These are phyloP conservation scores for Xylariaceae sp. DNA, from an alignment of 2,329 filamentous ascomycete species.

Conservation along the genomic window DNA sequence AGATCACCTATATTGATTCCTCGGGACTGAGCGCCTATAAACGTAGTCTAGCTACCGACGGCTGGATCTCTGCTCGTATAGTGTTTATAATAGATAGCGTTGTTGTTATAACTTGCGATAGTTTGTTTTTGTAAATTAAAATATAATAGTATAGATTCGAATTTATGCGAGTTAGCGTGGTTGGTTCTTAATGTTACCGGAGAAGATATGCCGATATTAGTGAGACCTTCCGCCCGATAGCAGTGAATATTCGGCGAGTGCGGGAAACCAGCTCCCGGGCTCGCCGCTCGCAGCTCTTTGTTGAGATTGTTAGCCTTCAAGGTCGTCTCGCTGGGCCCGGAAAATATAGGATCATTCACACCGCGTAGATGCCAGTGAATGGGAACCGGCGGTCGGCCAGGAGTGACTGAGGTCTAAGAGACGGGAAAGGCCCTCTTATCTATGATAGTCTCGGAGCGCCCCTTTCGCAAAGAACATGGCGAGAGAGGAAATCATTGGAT, in stretches of 20 bases:
- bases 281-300: neutral
- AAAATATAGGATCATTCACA: neutral
- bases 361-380: neutral
- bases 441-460: too few relatives aligned
- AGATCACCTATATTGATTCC: neutral
- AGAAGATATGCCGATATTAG: conserved; percentile 4
- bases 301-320: neutral
- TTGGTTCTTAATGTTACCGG: neutral
- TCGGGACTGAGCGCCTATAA: neutral
- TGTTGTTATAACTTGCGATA: neutral
- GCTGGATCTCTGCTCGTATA: neutral
- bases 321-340: neutral
- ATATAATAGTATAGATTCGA: neutral
- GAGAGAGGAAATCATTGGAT: too few relatives aligned
- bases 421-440: neutral
- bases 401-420: neutral
- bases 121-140: neutral
- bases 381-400: neutral
- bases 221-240: conserved; percentile 4
- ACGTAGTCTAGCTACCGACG: neutral
- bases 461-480: too few relatives aligned
- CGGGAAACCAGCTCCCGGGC: neutral
- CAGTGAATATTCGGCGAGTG: neutral
- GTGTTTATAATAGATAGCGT: neutral
- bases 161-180: neutral